Base-by-base conservation (phyloP, 2,329 filamentous ascomycete genomes). In the Colletotrichum eleusines region DNA sequence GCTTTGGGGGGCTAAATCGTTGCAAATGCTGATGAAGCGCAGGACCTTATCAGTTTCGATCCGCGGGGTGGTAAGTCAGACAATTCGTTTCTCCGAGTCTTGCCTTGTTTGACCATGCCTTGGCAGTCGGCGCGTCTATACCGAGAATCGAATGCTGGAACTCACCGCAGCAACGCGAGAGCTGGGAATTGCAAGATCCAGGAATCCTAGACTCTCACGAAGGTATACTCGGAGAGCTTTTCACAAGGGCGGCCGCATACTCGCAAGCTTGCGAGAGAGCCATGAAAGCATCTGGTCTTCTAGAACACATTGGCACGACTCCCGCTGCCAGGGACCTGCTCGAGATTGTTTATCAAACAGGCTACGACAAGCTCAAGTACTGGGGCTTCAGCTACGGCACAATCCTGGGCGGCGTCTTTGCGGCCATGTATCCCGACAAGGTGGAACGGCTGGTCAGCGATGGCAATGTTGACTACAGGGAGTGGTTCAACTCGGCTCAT, bases 331-430 rank as follows among this genome's bases (percentile, higher is more conserved):
- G 84, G 23, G 85, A 87, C 71, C 80, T 87, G 82, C 79, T 86
- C 0, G 84, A 83, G 73, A 83, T 87, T 14, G 75, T 85, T 20
- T 67, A 81, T 40, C 78, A 81, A 73, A 79, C 80, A 7, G 84
- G 83, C 2, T 74, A 83, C 63, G 76, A 79, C 5, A 83, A 81
- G 76, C 78, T 87, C 8, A 80, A 79, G 54, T 88, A 87, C 75
- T 88, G 86, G 86, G 87, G 86, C 0, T 84, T 87, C 68, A 87
- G 85, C 72, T 88, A 88, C 72, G 86, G 86, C 12, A 87, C 85
- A 9, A 75, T 87, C 2, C 79, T 89, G 0, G 87, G 86, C 4
- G 84, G 82, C 16, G 83, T 83, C 0, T 87, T 88, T 75, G 86
- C 86, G 3, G 80, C 84, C 2, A 80, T 88, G 78, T 88, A 83